These are phyloP conservation scores for Malassezia restricta DNA, from an alignment of 1,284 basidiomycete species.

Conservation along the genomic window DNA sequence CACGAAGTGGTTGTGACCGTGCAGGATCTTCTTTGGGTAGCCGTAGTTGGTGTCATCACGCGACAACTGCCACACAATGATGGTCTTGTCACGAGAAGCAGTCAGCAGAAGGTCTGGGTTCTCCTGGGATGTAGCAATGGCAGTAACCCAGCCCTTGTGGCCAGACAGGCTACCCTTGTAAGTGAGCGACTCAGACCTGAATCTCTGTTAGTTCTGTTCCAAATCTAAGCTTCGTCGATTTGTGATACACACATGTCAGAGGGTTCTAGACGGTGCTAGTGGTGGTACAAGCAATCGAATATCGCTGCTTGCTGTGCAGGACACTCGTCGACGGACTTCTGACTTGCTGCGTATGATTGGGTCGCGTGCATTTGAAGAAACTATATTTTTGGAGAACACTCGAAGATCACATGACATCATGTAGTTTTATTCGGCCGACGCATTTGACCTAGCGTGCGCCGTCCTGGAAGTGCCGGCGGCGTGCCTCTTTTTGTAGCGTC, in stretches of 20 bases:
- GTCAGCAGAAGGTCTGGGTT: conserved; percentile 94
- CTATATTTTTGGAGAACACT: conserved; percentile 3
- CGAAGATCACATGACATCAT: conserved; percentile 3
- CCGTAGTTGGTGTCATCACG: conserved; percentile 61
- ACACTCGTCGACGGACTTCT: background rate
- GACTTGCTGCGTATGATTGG: background rate
- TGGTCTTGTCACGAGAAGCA: conserved; percentile 96
- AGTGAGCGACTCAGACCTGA: conserved; percentile 34
- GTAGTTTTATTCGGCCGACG: conserved; percentile 12
- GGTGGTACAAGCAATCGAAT: conserved; percentile 15
- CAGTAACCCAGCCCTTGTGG: conserved; percentile 84
- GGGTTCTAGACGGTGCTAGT: conserved; percentile 11
- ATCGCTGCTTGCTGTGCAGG: background rate
- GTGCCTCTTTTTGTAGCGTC: conserved; percentile 14
- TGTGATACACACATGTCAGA: conserved; percentile 10
- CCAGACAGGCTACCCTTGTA: conserved; percentile 59
- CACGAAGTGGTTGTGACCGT: conserved; percentile 99
- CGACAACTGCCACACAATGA: conserved; percentile 98
- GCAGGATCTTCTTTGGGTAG: conserved; percentile 72
- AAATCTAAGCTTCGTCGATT: background rate
- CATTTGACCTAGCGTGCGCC: conserved; percentile 7
- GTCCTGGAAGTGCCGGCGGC: background rate
- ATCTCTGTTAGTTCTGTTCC: background rate
- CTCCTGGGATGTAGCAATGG: conserved; percentile 90
- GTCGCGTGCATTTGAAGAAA: conserved; percentile 11